Base-by-base conservation (phyloP, 2,329 filamentous ascomycete species). In the Trichoderma brevicompactum region DNA sequence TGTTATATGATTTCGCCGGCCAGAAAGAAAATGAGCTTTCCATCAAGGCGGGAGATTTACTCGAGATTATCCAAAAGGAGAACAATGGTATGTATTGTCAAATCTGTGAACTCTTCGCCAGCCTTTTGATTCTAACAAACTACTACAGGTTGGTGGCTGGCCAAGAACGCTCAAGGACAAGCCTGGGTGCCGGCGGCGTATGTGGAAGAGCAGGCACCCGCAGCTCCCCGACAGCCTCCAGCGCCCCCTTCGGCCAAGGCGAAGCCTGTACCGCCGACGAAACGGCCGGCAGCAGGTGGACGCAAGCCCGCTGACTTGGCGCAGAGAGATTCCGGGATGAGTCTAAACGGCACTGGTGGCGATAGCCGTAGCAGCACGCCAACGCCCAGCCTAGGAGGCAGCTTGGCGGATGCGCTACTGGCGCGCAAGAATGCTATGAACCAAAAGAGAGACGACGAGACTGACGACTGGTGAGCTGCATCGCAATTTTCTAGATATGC, bases 181-280 rank as follows among this genome's bases (percentile, higher is more conserved):
- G 95, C 93, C 59, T 99, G 95, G 95, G 88, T 95, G 3, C 95
- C 95, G 0, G 91, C 94, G 19, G 92, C 94, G 19, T 99, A 99
- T 73, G 89, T 99, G 8, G 91, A 98, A 78, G 94, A 97, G 78
- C 85, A 91, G 74, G 85, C 87, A 5, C 84, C 87, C 3, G 85
- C 87, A 28, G 84, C 88, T 7, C 89, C 91, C 13, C 88, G 89
- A 12, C 87, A 90, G 1, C 87, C 89, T 1, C 89, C 89, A 9
- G 87, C 90, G 1, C 87, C 89, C 1, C 89, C 89, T 9, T 87
- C 90, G 1, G 77, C 78, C 48, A 80, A 80, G 65, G 77, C 82
- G 2, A 94, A 93, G 77, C 87, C 90, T 0, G 88, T 88, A 28
- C 92, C 90, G 23, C 94, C 92, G 2, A 87, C 87, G 12, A 97